Percentiles rank a stretch among this genome's conserved stretches.
phyloP scores from a whole-genome alignment of 805 yeast genomes.

The Kregervanrija pseudodelftensis region DNA sequence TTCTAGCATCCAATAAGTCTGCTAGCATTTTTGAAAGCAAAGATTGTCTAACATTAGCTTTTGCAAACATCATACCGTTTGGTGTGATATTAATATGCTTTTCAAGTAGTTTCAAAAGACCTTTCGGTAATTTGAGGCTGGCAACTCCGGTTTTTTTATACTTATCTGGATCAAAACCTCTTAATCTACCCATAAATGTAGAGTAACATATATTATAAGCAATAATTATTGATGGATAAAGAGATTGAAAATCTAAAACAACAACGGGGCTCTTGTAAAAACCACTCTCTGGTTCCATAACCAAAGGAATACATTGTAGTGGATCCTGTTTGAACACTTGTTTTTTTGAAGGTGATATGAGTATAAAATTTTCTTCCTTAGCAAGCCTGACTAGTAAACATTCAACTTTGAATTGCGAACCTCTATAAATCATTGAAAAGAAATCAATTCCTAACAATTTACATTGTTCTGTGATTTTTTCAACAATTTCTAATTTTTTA shows the following conservation, averaged over 20 bases:
- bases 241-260: constrained; percentile 87
- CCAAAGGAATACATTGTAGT: constrained; percentile 79
- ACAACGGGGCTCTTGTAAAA: constrained; percentile 84
- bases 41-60: constrained; percentile 59
- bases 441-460: constrained; percentile 86
- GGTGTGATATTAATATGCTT: constrained; percentile 69
- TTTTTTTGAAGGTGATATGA: constrained; percentile 71
- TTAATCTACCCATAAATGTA: constrained; percentile 57
- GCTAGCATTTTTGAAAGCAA: constrained; percentile 75
- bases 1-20: constrained; percentile 74
- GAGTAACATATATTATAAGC: constrained; percentile 88
- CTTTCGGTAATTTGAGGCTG: constrained; percentile 44
- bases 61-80: constrained; percentile 77
- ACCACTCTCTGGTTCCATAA: constrained; percentile 85
- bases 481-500: constrained; percentile 56
- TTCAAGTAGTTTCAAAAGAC: constrained; percentile 44
- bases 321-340: constrained; percentile 83
- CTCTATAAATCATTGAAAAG: constrained; percentile 78
- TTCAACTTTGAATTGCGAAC: constrained; percentile 93
- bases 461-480: constrained; percentile 74
- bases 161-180: constrained; percentile 39
- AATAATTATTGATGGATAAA: constrained; percentile 87
- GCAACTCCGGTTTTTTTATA: constrained; percentile 47
- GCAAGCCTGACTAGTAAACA: constrained; percentile 70
- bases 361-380: constrained; percentile 64